Evolutionary conservation across 2,329 filamentous ascomycete genomes (phyloP).

Genomic region (Niveomyces coronatus): DNA sequence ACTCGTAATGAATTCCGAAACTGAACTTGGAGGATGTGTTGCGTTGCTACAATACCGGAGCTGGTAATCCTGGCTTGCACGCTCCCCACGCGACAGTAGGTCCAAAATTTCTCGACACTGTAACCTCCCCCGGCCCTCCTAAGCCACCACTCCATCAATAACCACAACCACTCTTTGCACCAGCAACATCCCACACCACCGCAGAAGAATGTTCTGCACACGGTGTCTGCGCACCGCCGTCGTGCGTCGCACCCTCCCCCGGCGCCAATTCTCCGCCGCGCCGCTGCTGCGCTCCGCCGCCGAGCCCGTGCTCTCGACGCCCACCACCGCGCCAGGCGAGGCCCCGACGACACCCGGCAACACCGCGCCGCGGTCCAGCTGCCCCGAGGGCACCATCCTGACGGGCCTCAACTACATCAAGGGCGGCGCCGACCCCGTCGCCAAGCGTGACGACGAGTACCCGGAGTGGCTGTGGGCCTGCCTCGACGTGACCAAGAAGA

Average conservation of each 20-base stretch:
- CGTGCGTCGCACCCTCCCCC: constrained; percentile 19
- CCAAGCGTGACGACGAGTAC: constrained; percentile 64
- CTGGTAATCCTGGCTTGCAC: too few relatives aligned
- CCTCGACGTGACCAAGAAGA: constrained; percentile 51
- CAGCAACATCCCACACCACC: not conserved
- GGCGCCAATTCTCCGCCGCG: constrained; percentile 33
- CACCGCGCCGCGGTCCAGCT: constrained; percentile 34
- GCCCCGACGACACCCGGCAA: constrained; percentile 16
- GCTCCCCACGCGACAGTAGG: constrained; percentile 18
- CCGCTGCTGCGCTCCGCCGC: constrained; percentile 25
- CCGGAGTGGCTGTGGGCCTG: constrained; percentile 72
- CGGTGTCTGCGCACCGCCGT: constrained; percentile 38
- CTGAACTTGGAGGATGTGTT: too few relatives aligned
- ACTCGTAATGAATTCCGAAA: too few relatives aligned
- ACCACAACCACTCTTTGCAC: constrained; percentile 18
- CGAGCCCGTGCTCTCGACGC: constrained; percentile 27
- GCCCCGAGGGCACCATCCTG: constrained; percentile 58
- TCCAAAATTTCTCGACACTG: constrained; percentile 10
- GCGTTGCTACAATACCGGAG: too few relatives aligned
- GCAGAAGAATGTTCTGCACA: constrained; percentile 35
- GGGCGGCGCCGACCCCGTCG: constrained; percentile 61
- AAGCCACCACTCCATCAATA: constrained; percentile 7
- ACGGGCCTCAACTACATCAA: constrained; percentile 72
- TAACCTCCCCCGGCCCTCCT: constrained; percentile 1
- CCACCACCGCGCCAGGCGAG: constrained; percentile 22